Conservation (phyloP, 2,329 filamentous ascomycete species). For the Knufia fluminis region DNA sequence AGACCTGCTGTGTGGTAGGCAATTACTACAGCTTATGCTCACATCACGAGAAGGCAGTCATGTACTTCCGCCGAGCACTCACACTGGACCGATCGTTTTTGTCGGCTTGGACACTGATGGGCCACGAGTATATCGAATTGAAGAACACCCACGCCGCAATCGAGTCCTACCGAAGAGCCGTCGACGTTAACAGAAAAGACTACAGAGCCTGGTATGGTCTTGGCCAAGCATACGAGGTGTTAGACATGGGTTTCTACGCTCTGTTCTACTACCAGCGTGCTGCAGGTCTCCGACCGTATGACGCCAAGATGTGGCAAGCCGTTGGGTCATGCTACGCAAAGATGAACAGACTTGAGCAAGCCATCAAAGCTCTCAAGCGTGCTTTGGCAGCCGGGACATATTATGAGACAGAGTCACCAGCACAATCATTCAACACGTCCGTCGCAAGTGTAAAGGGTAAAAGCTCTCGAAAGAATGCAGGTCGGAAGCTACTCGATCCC, state of each 20-base stretch:
- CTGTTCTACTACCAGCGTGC: constrained; percentile 97
- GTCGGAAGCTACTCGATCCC: constrained; percentile 65
- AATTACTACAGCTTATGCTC: constrained; percentile 96
- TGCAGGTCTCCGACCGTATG: constrained; percentile 84
- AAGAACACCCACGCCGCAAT: constrained; percentile 98
- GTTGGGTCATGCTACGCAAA: constrained; percentile 86
- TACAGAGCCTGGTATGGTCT: constrained; percentile 97
- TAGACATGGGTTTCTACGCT: constrained; percentile 96
- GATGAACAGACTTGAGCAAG: constrained; percentile 77
- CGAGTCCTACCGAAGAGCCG: constrained; percentile 87
- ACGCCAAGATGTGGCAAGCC: constrained; percentile 98
- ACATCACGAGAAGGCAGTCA: constrained; percentile 93
- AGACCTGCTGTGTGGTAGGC: constrained; percentile 92
- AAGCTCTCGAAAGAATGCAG: constrained; percentile 14
- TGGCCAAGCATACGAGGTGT: constrained; percentile 91
- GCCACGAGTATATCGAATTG: constrained; percentile 95
- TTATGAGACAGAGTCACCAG: constrained; percentile 53
- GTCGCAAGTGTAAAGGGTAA: constrained; percentile 8
- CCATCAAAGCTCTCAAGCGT: constrained; percentile 89
- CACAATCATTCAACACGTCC: constrained; percentile 22
- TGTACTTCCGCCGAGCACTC: constrained; percentile 90
- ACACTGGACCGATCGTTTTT: constrained; percentile 84
- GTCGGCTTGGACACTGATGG: constrained; percentile 97
- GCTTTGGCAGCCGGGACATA: constrained; percentile 81
- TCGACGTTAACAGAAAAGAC: constrained; percentile 91